These are phyloP conservation scores for Lodderomyces elongisporus DNA, from an alignment of 1,139 yeast genomes.

Conservation along the genomic window DNA sequence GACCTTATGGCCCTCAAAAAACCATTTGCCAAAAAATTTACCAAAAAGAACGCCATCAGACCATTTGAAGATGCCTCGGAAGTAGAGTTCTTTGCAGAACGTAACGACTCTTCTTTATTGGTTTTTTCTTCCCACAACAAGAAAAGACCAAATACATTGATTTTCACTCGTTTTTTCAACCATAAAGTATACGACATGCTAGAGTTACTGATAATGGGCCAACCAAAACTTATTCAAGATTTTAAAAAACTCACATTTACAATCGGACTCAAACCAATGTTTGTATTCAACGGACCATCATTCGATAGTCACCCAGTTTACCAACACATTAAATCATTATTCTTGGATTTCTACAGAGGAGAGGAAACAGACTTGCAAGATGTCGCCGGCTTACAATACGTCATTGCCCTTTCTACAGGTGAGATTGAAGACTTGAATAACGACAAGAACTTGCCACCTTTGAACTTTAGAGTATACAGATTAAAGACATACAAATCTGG, in stretches of 20 bases:
- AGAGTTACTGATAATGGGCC: slow-evolving; percentile 66
- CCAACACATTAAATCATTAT: slow-evolving; percentile 80
- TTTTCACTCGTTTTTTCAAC: slow-evolving; percentile 85
- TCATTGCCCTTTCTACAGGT: slow-evolving; percentile 76
- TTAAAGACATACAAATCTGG: slow-evolving; percentile 77
- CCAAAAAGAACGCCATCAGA: slow-evolving; percentile 79
- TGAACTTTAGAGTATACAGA: slow-evolving; percentile 87
- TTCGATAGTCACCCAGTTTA: slow-evolving; percentile 87
- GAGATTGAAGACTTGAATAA: slow-evolving; percentile 37
- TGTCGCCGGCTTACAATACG: slow-evolving; percentile 90
- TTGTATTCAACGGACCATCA: slow-evolving; percentile 86
- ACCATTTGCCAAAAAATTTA: slow-evolving; percentile 83
- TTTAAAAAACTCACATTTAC: slow-evolving; percentile 78
- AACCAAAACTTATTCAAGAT: slow-evolving; percentile 68
- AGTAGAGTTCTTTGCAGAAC: slow-evolving; percentile 88
- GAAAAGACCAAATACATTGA: slow-evolving; percentile 88
- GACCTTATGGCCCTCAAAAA: slow-evolving; percentile 89
- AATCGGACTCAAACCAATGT: slow-evolving; percentile 91
- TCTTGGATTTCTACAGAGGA: slow-evolving; percentile 89
- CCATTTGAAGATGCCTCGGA: slow-evolving; percentile 92
- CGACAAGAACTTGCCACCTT: slow-evolving; percentile 52
- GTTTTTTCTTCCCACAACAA: slow-evolving; percentile 82
- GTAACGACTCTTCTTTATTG: slow-evolving; percentile 83
- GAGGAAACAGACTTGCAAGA: slow-evolving; percentile 80
- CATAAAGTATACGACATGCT: slow-evolving; percentile 90